Conservation (phyloP, 2,329 filamentous ascomycete genomes). For the Xylariaceae sp. region DNA sequence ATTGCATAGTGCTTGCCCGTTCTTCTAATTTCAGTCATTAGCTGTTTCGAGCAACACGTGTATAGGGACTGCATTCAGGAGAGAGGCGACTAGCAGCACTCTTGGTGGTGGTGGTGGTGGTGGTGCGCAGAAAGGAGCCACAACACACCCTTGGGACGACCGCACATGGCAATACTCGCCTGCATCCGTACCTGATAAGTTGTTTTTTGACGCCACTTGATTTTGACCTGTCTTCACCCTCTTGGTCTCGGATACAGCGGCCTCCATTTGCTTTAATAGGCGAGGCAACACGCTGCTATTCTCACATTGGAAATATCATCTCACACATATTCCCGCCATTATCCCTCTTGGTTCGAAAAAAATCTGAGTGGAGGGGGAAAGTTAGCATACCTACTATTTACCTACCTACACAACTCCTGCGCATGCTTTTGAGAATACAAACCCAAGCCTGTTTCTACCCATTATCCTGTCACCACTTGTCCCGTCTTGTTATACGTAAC, state of each 20-base stretch:
- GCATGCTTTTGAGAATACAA: not conserved
- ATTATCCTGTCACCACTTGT: not conserved
- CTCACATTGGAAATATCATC: slow-evolving; percentile 1
- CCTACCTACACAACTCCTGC: not conserved
- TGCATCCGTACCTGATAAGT: slow-evolving; percentile 21
- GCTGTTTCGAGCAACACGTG: slow-evolving; percentile 13
- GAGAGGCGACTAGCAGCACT: slow-evolving; percentile 2
- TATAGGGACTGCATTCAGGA: not conserved
- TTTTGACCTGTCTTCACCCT: not conserved
- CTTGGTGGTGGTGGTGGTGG: not conserved
- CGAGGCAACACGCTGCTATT: slow-evolving; percentile 6
- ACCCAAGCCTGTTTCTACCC: not conserved
- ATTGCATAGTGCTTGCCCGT: slow-evolving; percentile 3
- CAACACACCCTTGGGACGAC: slow-evolving; percentile 3
- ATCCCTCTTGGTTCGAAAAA: not conserved
- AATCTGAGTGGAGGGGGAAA: not conserved
- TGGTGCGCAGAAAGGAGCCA: slow-evolving; percentile 4
- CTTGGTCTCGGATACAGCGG: not conserved
- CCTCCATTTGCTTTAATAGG: slow-evolving; percentile 7
- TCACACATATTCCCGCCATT: not conserved
- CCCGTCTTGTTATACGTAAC: slow-evolving; percentile 1
- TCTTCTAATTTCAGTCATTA: slow-evolving; percentile 1
- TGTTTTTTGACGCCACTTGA: not conserved
- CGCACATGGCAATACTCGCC: slow-evolving; percentile 10
- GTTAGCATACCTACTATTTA: not conserved